Conservation (phyloP, 805 yeast species). For the Saccharomyces kudriavzevii region DNA sequence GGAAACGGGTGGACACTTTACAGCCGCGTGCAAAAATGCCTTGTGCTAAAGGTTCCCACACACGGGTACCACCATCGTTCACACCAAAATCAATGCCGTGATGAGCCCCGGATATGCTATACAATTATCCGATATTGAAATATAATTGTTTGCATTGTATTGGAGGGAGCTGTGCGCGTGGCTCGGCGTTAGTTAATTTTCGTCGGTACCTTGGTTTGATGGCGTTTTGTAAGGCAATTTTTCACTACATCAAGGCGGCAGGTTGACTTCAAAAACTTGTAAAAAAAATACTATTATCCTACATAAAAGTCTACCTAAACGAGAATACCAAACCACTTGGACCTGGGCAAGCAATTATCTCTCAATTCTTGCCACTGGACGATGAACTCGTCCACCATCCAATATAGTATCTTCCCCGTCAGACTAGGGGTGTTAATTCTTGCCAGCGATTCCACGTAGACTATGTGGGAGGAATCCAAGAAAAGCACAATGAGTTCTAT, state of each 20-base stretch:
- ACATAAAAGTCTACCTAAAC: slow-evolving; percentile 35
- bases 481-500: slow-evolving; percentile 15
- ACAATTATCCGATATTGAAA: not conserved
- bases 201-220: not conserved
- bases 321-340: slow-evolving; percentile 72
- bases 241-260: too few relatives aligned
- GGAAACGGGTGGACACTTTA: not conserved
- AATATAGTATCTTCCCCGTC: slow-evolving; percentile 64
- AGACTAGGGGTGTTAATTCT: slow-evolving; percentile 67
- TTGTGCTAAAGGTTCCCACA: not conserved
- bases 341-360: slow-evolving; percentile 39
- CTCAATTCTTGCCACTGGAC: slow-evolving; percentile 81
- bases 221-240: not conserved
- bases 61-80: not conserved
- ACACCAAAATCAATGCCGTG: not conserved
- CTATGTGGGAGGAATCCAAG: slow-evolving; percentile 52
- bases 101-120: not conserved
- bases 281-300: not conserved
- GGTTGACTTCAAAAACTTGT: not conserved
- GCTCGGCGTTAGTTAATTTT: too few relatives aligned
- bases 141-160: not conserved
- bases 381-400: slow-evolving; percentile 65
- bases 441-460: slow-evolving; percentile 84
- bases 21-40: not conserved
- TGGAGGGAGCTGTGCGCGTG: not conserved